Conservation (phyloP, 768 basidiomycete species). For the Tylopilus sp. region DNA sequence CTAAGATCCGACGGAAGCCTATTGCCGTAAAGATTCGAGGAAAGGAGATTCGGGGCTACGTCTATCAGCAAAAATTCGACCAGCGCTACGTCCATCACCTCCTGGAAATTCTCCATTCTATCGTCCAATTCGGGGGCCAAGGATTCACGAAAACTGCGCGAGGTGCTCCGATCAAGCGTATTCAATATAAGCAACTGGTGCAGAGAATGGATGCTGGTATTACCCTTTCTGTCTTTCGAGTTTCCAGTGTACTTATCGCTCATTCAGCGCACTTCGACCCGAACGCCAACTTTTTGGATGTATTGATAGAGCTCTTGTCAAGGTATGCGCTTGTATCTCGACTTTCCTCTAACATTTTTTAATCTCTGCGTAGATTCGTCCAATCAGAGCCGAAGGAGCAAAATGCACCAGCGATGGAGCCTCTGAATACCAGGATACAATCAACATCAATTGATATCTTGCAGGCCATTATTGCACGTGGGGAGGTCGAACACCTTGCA, state of each 20-base stretch:
- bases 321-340: constrained; percentile 57
- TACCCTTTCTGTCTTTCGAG: constrained; percentile 8
- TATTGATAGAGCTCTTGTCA: constrained; percentile 67
- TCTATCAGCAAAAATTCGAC: constrained; percentile 76
- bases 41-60: constrained; percentile 61
- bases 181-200: constrained; percentile 59
- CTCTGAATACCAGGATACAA: constrained; percentile 65
- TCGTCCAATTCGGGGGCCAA: constrained; percentile 86
- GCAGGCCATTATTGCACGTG: constrained; percentile 76
- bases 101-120: constrained; percentile 70
- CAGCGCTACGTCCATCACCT: constrained; percentile 69
- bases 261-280: constrained; percentile 37
- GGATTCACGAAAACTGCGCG: constrained; percentile 78
- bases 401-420: constrained; percentile 49
- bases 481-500: constrained; percentile 62
- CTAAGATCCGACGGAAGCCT: constrained; percentile 53
- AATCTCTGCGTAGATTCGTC: constrained; percentile 50
- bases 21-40: constrained; percentile 53
- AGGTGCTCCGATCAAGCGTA: constrained; percentile 57
- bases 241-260: constrained; percentile 6
- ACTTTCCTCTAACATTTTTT: not conserved
- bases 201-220: constrained; percentile 60
- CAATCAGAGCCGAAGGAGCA: constrained; percentile 69
- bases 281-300: constrained; percentile 73
- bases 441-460: constrained; percentile 76